phyloP scores from a whole-genome alignment of 1,139 yeast genomes.

The Blastobotrys illinoisensis region DNA sequence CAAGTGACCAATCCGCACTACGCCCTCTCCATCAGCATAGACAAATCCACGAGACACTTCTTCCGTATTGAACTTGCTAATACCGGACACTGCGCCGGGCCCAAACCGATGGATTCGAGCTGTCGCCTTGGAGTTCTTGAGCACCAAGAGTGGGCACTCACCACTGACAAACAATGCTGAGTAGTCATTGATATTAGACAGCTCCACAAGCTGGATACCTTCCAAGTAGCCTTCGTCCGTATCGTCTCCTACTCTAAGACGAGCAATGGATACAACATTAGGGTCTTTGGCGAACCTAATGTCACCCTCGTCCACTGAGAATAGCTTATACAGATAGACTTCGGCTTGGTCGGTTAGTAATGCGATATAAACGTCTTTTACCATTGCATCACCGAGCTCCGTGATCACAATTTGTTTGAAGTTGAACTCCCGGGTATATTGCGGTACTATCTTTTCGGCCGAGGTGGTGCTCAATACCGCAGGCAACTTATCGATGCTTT shows the following conservation, averaged over 20 bases:
- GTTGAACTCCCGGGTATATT: neutral
- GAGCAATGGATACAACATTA: neutral
- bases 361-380: constrained; percentile 54
- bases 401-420: constrained; percentile 10
- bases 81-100: constrained; percentile 42
- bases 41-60: constrained; percentile 50
- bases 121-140: constrained; percentile 57
- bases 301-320: constrained; percentile 43
- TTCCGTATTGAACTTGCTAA: constrained; percentile 28
- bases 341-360: constrained; percentile 79
- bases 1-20: constrained; percentile 35
- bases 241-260: neutral
- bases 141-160: constrained; percentile 59
- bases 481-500: neutral
- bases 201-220: neutral
- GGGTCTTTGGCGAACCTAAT: neutral
- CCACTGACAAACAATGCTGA: constrained; percentile 72
- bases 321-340: constrained; percentile 57
- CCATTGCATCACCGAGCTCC: constrained; percentile 48
- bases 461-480: neutral
- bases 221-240: neutral
- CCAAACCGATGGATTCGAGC: constrained; percentile 69
- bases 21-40: constrained; percentile 64
- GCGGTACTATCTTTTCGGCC: neutral
- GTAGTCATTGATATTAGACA: constrained; percentile 42